phyloP scores from a whole-genome alignment of 1,139 yeast species.

The Candida neerlandica region DNA sequence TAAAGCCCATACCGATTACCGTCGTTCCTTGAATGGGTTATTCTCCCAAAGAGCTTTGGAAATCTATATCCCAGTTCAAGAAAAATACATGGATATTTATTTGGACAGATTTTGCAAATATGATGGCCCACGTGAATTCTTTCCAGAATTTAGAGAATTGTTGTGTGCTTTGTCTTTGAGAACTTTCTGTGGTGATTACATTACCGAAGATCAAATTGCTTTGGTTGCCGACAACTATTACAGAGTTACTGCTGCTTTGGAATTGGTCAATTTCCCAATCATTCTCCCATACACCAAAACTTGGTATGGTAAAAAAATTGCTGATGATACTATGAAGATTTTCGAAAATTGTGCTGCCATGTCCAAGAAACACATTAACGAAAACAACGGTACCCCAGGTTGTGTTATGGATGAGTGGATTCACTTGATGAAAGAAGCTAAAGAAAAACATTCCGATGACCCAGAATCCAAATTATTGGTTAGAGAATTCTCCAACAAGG shows the following conservation, averaged over 20 bases:
- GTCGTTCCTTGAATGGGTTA: slow-evolving; percentile 86
- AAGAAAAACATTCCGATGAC: slow-evolving; percentile 47
- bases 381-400: slow-evolving; percentile 72
- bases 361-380: slow-evolving; percentile 76
- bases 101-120: slow-evolving; percentile 63
- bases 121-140: slow-evolving; percentile 70
- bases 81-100: slow-evolving; percentile 78
- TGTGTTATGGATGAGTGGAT: slow-evolving; percentile 98
- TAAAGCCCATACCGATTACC: slow-evolving; percentile 89
- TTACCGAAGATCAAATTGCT: slow-evolving; percentile 86
- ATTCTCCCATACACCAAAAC: slow-evolving; percentile 94
- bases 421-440: slow-evolving; percentile 76
- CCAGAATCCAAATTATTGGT: slow-evolving; percentile 60
- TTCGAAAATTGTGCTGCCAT: slow-evolving; percentile 84
- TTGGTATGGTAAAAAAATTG: slow-evolving; percentile 94
- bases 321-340: slow-evolving; percentile 90
- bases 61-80: slow-evolving; percentile 81
- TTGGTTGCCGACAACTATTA: slow-evolving; percentile 89
- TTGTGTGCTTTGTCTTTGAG: slow-evolving; percentile 91
- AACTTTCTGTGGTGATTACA: slow-evolving; percentile 94
- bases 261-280: slow-evolving; percentile 95
- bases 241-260: slow-evolving; percentile 90
- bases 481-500: slow-evolving; percentile 86
- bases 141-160: slow-evolving; percentile 93
- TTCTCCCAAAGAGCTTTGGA: slow-evolving; percentile 85